These are phyloP conservation scores for Cicer bijugum DNA, from an alignment of 306 rosid genomes.

Conservation along the genomic window DNA sequence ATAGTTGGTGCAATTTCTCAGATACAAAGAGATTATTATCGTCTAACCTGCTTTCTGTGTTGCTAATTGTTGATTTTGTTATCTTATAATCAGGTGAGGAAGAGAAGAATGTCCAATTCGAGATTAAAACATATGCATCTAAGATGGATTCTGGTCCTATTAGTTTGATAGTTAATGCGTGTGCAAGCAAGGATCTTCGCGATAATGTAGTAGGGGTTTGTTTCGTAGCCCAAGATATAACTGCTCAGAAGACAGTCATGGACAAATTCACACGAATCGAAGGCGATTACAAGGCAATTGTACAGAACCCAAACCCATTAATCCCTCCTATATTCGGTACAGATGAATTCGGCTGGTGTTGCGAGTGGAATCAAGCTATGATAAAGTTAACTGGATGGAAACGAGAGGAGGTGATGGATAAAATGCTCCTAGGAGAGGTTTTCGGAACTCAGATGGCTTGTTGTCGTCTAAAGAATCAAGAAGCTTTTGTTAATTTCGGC, in stretches of 20 bases:
- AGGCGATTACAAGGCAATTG: constrained; percentile 97
- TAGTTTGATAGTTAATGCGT: constrained; percentile 88
- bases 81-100: constrained; percentile 71
- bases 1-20: too few species aligned
- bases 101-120: constrained; percentile 88
- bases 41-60: background rate
- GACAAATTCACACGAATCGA: constrained; percentile 95
- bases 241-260: constrained; percentile 90
- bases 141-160: constrained; percentile 72
- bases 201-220: constrained; percentile 91
- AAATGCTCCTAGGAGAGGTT: constrained; percentile 95
- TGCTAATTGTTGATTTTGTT: constrained; percentile 36
- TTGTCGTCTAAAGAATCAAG: constrained; percentile 90
- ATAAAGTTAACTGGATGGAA: constrained; percentile 85
- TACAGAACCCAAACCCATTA: constrained; percentile 83
- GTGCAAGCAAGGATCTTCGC: constrained; percentile 84
- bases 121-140: constrained; percentile 78
- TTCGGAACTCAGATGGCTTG: constrained; percentile 70
- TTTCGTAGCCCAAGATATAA: constrained; percentile 96
- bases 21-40: too few species aligned
- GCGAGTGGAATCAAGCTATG: constrained; percentile 97
- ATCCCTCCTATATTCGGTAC: constrained; percentile 95
- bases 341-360: constrained; percentile 98
- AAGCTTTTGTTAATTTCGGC: constrained; percentile 84
- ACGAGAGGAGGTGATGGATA: constrained; percentile 82